phyloP scores from a whole-genome alignment of 1,284 basidiomycete species.

The Hypsizygus ulmarius region DNA sequence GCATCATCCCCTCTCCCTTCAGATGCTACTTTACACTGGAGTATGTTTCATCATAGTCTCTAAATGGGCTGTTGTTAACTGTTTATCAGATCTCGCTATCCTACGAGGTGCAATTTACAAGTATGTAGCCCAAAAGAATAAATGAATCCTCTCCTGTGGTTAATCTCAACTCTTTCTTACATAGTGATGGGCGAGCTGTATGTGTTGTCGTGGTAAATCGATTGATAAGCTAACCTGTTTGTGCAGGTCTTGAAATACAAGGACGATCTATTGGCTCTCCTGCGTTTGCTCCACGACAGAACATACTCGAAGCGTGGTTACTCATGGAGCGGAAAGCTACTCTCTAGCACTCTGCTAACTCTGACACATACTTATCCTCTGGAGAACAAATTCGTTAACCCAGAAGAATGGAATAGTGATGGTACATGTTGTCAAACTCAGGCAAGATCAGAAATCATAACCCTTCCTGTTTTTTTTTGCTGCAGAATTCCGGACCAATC shows the following conservation, averaged over 20 bases:
- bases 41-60: conserved; percentile 38
- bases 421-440: too few relatives aligned
- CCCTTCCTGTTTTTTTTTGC: background rate
- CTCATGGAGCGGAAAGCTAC: conserved; percentile 76
- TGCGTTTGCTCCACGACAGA: conserved; percentile 67
- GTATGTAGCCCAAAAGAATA: conserved; percentile 37
- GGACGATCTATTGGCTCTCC: conserved; percentile 61
- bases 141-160: background rate
- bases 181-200: conserved; percentile 64
- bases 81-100: conserved; percentile 58
- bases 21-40: conserved; percentile 90
- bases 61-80: background rate
- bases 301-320: conserved; percentile 84
- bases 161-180: conserved; percentile 7
- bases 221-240: conserved; percentile 9
- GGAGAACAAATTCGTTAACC: conserved; percentile 84
- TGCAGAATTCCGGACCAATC: conserved; percentile 68
- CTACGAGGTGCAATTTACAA: conserved; percentile 68
- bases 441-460: too few relatives aligned
- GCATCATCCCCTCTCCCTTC: conserved; percentile 70
- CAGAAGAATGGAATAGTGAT: conserved; percentile 74
- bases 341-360: conserved; percentile 75
- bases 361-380: conserved; percentile 80
- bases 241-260: conserved; percentile 61
- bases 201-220: conserved; percentile 19